These are phyloP conservation scores for Fusarium euwallaceae DNA, from an alignment of 2,329 filamentous ascomycete genomes.

Conservation along the genomic window DNA sequence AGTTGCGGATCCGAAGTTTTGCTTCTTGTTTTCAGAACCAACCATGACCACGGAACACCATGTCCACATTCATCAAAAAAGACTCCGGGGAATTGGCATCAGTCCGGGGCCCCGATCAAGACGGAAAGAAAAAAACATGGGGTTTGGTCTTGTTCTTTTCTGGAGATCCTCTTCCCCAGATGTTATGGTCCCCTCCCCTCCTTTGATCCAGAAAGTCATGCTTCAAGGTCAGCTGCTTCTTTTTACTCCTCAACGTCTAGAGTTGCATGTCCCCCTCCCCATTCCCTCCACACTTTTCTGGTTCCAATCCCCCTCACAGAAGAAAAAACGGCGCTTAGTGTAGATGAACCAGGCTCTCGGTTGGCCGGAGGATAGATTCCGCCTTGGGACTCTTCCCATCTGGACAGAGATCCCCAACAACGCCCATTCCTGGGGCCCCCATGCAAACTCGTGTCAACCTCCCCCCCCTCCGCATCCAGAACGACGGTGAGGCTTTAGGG, in stretches of 20 bases:
- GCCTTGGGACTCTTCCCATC: not conserved
- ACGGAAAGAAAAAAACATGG: not conserved
- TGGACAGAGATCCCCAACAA: slow-evolving; percentile 16
- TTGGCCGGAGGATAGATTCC: slow-evolving; percentile 27
- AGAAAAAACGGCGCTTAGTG: not conserved
- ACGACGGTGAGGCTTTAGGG: slow-evolving; percentile 33
- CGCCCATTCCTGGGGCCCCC: slow-evolving; percentile 13
- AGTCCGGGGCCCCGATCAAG: slow-evolving; percentile 27
- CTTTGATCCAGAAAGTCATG: not conserved
- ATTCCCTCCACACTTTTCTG: not conserved
- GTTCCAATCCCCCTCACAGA: slow-evolving; percentile 23
- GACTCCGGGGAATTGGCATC: slow-evolving; percentile 12
- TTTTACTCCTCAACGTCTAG: not conserved
- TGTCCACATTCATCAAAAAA: not conserved
- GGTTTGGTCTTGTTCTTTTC: not conserved
- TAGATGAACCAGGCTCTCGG: not conserved
- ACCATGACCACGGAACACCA: slow-evolving; percentile 13
- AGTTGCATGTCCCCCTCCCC: not conserved
- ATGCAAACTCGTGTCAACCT: not conserved
- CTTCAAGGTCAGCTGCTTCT: slow-evolving; percentile 12
- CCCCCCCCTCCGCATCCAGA: slow-evolving; percentile 22
- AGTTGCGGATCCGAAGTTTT: slow-evolving; percentile 42
- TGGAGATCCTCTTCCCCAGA: slow-evolving; percentile 27
- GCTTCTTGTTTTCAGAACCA: slow-evolving; percentile 19
- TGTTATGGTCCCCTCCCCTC: not conserved